Evolutionary conservation across 768 basidiomycete genomes (phyloP).

Genomic region (Amanita pseudoporphyria): DNA sequence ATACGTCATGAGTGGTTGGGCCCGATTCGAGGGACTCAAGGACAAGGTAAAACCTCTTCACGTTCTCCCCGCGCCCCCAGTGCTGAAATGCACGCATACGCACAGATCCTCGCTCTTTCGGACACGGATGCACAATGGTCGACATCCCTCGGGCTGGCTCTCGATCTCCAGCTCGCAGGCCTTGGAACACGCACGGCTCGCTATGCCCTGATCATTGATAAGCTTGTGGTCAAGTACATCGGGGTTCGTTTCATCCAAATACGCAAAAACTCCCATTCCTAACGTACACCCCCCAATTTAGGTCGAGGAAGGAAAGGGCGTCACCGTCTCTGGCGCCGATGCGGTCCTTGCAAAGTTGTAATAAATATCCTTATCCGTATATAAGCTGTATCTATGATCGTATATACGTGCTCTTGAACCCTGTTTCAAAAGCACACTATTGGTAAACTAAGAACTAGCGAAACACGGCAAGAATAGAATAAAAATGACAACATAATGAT

Average conservation of each 20-base stretch:
- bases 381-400: not conserved
- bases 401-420: not conserved
- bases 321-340: constrained; percentile 49
- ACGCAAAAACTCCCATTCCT: not conserved
- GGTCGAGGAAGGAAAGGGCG: constrained; percentile 39
- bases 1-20: constrained; percentile 66
- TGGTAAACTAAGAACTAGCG: no score
- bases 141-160: constrained; percentile 38
- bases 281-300: constrained; percentile 13
- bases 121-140: constrained; percentile 52
- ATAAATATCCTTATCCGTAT: not conserved
- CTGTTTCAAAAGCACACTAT: no score
- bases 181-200: constrained; percentile 52
- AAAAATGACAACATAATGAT: not conserved
- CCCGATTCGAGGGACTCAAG: constrained; percentile 43
- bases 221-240: constrained; percentile 61
- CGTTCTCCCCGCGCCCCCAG: no score
- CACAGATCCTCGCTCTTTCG: constrained; percentile 53
- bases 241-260: constrained; percentile 28
- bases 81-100: no score
- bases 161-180: constrained; percentile 39
- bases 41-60: constrained; percentile 68
- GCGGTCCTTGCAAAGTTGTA: constrained; percentile 40
- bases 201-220: constrained; percentile 58
- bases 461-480: not conserved